Conservation (phyloP, 495 filamentous ascomycete species). For the Penicillium odoratum region DNA sequence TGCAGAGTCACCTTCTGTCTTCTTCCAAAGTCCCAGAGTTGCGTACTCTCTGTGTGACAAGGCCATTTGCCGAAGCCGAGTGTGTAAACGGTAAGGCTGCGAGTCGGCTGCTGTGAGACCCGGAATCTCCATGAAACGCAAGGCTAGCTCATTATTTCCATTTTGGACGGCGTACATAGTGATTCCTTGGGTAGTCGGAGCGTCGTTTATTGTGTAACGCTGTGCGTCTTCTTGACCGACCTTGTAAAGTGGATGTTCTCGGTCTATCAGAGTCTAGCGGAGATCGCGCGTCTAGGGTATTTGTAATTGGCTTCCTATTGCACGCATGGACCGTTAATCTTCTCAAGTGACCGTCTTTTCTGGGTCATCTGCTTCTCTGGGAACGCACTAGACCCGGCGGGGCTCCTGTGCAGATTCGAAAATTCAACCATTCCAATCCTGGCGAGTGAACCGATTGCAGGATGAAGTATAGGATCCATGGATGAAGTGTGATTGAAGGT, state of each 20-base stretch:
- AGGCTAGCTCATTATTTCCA: slow-evolving; percentile 9
- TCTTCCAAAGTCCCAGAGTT: slow-evolving; percentile 5
- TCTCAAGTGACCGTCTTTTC: slow-evolving; percentile 34
- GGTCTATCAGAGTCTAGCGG: slow-evolving; percentile 6
- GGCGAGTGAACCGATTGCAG: neutral
- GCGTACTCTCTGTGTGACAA: slow-evolving; percentile 15
- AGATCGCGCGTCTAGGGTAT: slow-evolving; percentile 18
- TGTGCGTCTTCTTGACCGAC: slow-evolving; percentile 17
- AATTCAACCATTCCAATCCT: slow-evolving; percentile 17
- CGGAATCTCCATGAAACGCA: neutral
- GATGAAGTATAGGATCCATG: slow-evolving; percentile 2
- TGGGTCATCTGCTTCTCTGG: slow-evolving; percentile 36
- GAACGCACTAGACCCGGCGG: slow-evolving; percentile 14
- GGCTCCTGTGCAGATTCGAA: slow-evolving; percentile 25
- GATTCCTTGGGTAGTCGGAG: slow-evolving; percentile 6
- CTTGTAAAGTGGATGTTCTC: slow-evolving; percentile 19
- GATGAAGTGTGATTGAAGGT: neutral
- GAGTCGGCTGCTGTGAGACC: slow-evolving; percentile 27
- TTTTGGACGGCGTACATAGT: slow-evolving; percentile 15
- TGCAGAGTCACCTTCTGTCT: slow-evolving; percentile 18
- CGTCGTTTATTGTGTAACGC: slow-evolving; percentile 22
- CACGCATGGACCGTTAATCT: slow-evolving; percentile 42
- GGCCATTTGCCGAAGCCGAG: slow-evolving; percentile 20
- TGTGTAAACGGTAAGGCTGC: slow-evolving; percentile 22
- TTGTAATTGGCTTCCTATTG: slow-evolving; percentile 10